A percentile compares a stretch with the other conserved stretches of the same genome.
Evolutionary conservation across 2,329 filamentous ascomycete species (phyloP).

Genomic region (Trichoderma semiorbis): DNA sequence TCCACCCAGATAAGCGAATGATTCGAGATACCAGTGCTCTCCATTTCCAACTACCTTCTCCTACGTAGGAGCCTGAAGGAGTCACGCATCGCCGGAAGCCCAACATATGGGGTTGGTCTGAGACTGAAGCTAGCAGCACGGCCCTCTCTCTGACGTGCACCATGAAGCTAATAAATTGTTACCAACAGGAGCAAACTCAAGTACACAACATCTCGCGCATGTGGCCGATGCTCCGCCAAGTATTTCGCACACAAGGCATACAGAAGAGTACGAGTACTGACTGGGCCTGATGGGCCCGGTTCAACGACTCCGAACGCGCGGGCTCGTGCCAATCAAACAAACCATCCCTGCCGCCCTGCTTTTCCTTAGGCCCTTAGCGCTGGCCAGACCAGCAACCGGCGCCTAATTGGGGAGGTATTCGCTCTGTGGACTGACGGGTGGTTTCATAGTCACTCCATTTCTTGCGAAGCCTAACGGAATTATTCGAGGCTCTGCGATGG

Average conservation of each 20-base stretch:
- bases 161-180: neutral
- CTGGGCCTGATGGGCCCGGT: neutral
- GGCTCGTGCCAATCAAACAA: neutral
- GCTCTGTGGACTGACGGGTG: neutral
- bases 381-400: neutral
- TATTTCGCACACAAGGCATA: neutral
- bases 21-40: neutral
- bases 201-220: neutral
- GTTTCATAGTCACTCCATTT: slow-evolving; percentile 10
- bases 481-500: neutral
- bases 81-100: neutral
- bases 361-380: neutral
- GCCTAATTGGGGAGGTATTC: slow-evolving; percentile 6
- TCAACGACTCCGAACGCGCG: neutral
- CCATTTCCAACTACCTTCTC: neutral
- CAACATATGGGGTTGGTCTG: neutral
- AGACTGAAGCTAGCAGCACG: neutral
- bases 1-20: neutral
- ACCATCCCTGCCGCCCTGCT: neutral
- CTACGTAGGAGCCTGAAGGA: neutral
- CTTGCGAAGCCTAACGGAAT: neutral
- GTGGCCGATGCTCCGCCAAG: neutral
- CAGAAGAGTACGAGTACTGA: neutral
- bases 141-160: neutral
- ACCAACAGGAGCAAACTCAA: neutral